Conservation (phyloP, 108 stramenopile species). For the Cylindrotheca fusiformis region DNA sequence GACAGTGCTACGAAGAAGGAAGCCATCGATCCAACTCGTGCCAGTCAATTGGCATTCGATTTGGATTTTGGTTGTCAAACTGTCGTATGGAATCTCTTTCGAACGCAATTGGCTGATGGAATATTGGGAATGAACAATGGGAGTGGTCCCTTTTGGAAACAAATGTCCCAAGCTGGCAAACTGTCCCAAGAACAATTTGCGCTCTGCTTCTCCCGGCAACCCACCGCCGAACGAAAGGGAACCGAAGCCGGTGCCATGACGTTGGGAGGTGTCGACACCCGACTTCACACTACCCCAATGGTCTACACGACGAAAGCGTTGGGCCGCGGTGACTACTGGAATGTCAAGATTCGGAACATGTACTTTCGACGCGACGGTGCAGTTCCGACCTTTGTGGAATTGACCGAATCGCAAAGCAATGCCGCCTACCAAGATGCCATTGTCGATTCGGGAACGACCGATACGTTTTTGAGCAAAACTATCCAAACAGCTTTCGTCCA, state of each 20-base stretch:
- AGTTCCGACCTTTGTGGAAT: slow-evolving; percentile 14
- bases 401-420: slow-evolving; percentile 13
- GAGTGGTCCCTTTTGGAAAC: slow-evolving; percentile 51
- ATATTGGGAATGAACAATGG: slow-evolving; percentile 82
- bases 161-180: slow-evolving; percentile 42
- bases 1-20: slow-evolving; percentile 26
- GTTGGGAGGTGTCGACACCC: slow-evolving; percentile 79
- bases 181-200: slow-evolving; percentile 51
- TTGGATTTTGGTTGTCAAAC: slow-evolving; percentile 93
- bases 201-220: slow-evolving; percentile 60
- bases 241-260: slow-evolving; percentile 74
- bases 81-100: slow-evolving; percentile 77
- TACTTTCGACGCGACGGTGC: slow-evolving; percentile 62
- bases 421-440: slow-evolving; percentile 51
- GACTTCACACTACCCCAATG: slow-evolving; percentile 67
- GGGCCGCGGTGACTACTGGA: slow-evolving; percentile 52
- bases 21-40: slow-evolving; percentile 33
- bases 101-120: slow-evolving; percentile 89
- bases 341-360: slow-evolving; percentile 55
- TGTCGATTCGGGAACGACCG: slow-evolving; percentile 88
- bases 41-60: slow-evolving; percentile 47
- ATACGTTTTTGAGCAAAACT: slow-evolving; percentile 59
- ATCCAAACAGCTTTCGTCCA: slow-evolving; percentile 20
- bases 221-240: slow-evolving; percentile 40
- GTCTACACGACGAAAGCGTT: slow-evolving; percentile 38